These are phyloP conservation scores for Zoysia japonica DNA, from an alignment of 176 grass and related monocot species.

Conservation along the genomic window DNA sequence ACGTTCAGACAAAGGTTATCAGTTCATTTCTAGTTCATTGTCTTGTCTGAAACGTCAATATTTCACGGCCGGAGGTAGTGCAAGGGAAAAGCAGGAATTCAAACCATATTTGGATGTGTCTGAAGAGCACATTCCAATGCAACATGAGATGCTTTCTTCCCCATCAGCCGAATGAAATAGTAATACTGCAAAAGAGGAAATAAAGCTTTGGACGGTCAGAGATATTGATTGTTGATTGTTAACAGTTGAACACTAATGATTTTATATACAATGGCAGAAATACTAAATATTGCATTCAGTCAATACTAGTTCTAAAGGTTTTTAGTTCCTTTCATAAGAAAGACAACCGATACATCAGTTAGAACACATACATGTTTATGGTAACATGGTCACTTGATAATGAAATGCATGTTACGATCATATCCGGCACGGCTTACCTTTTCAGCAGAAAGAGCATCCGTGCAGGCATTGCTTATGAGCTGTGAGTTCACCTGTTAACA, in stretches of 20 bases:
- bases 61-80: too few relatives aligned
- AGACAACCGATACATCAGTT: background rate
- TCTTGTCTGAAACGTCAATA: too few relatives aligned
- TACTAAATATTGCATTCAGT: background rate
- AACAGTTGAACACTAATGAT: conserved; percentile 8
- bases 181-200: conserved; percentile 62
- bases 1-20: too few relatives aligned
- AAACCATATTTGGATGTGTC: conserved; percentile 96
- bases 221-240: background rate
- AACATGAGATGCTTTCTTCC: conserved; percentile 96
- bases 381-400: conserved; percentile 20
- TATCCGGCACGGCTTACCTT: conserved; percentile 58
- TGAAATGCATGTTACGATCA: background rate
- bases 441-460: conserved; percentile 85
- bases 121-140: conserved; percentile 97
- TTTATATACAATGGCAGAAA: background rate
- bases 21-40: too few relatives aligned
- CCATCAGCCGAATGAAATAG: conserved; percentile 98
- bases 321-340: too few relatives aligned
- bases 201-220: background rate
- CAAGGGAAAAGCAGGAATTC: conserved; percentile 30
- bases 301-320: background rate
- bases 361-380: background rate
- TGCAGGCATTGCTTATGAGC: conserved; percentile 93
- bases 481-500: conserved; percentile 84